Evolutionary conservation across 116 monocot genomes (phyloP), one percentile per base, ranked within the genome.

Genomic region (Papilionanthe hybrid): DNA sequence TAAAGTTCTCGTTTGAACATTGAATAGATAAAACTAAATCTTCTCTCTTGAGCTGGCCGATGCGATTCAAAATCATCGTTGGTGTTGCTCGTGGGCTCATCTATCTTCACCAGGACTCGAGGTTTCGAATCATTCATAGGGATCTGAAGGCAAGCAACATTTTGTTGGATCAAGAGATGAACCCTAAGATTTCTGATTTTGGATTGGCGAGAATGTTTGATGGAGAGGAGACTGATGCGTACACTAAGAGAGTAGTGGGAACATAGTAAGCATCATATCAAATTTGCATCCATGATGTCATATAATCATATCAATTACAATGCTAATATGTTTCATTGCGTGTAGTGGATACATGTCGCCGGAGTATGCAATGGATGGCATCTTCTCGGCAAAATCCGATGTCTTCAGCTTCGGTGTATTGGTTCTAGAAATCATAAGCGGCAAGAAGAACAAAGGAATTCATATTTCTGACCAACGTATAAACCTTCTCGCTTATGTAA

Each of bases 131-230:
- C 5, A 80, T 88, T 32, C 88, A 88, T 56, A 77, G 86, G 0
- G 88, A 88, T 66, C 83, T 88, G 23, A 89, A 89, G 43, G 79
- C 86, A 5, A 84, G 86, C 55, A 89, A 86, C 41, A 81, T 90
- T 49, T 47, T 90, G 19, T 45, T 90, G 7, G 90, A 87, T 60
- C 81, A 17, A 9, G 79, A 85, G 0, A 85, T 85, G 87, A 87
- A 87, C 7, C 90, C 90, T 1, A 90, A 90, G 48, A 87, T 90
- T 30, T 87, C 85, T 10, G 90, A 90, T 25, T 90, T 90, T 80
- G 87, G 90, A 29, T 76, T 85, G 76, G 85, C 90, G 19, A 85
- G 77, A 71, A 82, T 90, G 0, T 85, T 90, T 42, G 80, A 49
- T 1, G 37, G 28, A 4, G 82, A 79, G 42, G 60, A 63, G 0